Evolutionary conservation across 306 rosid genomes (phyloP).

Genomic region (Arachis stenosperma): DNA sequence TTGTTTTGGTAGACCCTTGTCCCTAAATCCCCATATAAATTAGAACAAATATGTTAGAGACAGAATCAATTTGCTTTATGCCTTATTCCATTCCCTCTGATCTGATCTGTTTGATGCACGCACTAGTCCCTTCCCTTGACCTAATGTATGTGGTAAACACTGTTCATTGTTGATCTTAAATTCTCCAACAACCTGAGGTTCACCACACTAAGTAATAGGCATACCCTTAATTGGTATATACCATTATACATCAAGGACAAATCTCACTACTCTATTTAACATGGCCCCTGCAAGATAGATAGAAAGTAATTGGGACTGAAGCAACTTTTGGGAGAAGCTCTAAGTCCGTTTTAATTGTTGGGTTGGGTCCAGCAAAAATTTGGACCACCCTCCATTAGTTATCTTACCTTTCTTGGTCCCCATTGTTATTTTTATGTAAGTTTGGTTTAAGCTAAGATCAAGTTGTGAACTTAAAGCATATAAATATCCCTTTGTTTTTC

Average conservation of each 20-base stretch:
- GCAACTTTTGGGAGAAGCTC: conserved; percentile 7
- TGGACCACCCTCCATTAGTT: conserved; percentile 44
- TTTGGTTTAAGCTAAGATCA: conserved; percentile 19
- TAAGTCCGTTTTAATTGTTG: conserved; percentile 42
- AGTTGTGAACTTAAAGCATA: conserved; percentile 6
- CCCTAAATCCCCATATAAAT: conserved; percentile 6
- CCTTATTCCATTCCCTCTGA: conserved; percentile 45
- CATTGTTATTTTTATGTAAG: conserved; percentile 22
- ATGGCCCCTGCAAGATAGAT: conserved; percentile 38
- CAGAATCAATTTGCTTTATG: conserved; percentile 32
- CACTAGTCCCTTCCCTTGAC: conserved; percentile 32
- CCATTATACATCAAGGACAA: conserved; percentile 43
- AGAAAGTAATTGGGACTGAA: conserved; percentile 26
- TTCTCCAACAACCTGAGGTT: conserved; percentile 45
- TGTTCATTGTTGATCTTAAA: conserved; percentile 45
- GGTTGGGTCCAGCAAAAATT: conserved; percentile 41
- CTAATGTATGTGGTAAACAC: conserved; percentile 27
- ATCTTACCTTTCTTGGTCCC: conserved; percentile 44
- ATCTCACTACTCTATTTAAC: conserved; percentile 44
- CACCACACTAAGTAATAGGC: conserved; percentile 27
- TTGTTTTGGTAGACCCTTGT: conserved; percentile 30
- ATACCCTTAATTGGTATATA: conserved; percentile 45
- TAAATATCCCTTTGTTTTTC: background rate
- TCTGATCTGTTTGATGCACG: conserved; percentile 30
- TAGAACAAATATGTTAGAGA: conserved; percentile 37